Evolutionary conservation across 805 yeast genomes (phyloP).

Genomic region (Sporopachydermia quercuum): DNA sequence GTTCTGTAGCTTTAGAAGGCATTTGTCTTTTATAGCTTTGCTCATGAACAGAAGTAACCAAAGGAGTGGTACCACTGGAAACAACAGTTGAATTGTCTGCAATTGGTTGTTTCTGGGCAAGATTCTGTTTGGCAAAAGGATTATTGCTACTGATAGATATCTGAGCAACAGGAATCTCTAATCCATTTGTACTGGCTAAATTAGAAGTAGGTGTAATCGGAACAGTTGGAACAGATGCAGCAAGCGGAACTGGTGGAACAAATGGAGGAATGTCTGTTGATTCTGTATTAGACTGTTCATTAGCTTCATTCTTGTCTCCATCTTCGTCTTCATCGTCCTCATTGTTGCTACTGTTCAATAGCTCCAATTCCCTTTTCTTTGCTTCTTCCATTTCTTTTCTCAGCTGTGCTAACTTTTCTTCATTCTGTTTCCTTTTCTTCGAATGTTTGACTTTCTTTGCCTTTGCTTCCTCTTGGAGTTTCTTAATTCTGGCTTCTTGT

Average conservation of each 20-base stretch:
- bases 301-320: constrained; percentile 22
- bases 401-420: constrained; percentile 6
- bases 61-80: too few species aligned
- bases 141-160: not conserved
- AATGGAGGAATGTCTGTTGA: not conserved
- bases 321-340: constrained; percentile 32
- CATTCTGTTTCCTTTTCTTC: constrained; percentile 7
- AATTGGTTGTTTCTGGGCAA: constrained; percentile 4
- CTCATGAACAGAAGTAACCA: too few species aligned
- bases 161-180: too few species aligned
- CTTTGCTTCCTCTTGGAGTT: constrained; percentile 14
- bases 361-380: constrained; percentile 34
- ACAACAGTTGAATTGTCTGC: not conserved
- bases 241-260: constrained; percentile 4
- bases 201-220: constrained; percentile 9
- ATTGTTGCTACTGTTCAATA: constrained; percentile 50
- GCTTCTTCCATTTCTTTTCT: constrained; percentile 7
- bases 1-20: not conserved
- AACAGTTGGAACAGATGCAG: constrained; percentile 4
- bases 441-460: constrained; percentile 12
- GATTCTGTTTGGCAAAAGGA: constrained; percentile 6
- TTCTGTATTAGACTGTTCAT: constrained; percentile 5
- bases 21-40: not conserved
- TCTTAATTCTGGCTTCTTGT: constrained; percentile 9
- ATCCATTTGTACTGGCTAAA: constrained; percentile 6